Conservation (phyloP, 2,329 filamentous ascomycete genomes). For the Aureobasidium mangrovei region DNA sequence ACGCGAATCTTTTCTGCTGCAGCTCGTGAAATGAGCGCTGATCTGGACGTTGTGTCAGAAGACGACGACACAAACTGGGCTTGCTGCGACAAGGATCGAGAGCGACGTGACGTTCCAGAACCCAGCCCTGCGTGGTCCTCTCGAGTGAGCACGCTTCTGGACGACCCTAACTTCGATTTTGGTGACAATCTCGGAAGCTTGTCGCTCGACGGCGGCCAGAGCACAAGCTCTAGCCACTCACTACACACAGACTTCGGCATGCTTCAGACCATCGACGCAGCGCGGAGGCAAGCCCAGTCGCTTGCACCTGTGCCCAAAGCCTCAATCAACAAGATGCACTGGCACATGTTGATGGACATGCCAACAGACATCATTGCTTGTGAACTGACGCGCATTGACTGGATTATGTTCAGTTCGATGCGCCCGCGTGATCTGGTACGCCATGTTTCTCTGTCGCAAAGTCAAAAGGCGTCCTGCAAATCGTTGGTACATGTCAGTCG, state of each 20-base stretch:
- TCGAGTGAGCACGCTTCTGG: slow-evolving; percentile 26
- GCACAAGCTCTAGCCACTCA: neutral
- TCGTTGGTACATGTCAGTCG: slow-evolving; percentile 82
- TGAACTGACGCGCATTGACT: slow-evolving; percentile 91
- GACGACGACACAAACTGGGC: slow-evolving; percentile 94
- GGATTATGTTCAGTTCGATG: slow-evolving; percentile 96
- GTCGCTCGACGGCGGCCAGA: slow-evolving; percentile 17
- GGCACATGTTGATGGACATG: slow-evolving; percentile 82
- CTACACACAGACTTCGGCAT: slow-evolving; percentile 9
- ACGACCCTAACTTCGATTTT: slow-evolving; percentile 25
- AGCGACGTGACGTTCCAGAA: slow-evolving; percentile 25
- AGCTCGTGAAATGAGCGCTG: slow-evolving; percentile 73
- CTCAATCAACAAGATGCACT: slow-evolving; percentile 74
- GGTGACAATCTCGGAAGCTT: slow-evolving; percentile 24
- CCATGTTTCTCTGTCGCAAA: slow-evolving; percentile 61
- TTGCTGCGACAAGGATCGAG: slow-evolving; percentile 60
- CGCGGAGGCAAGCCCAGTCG: slow-evolving; percentile 65
- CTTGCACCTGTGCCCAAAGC: slow-evolving; percentile 62
- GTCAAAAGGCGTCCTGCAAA: slow-evolving; percentile 49
- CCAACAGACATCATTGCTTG: slow-evolving; percentile 77
- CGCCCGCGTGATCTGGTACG: slow-evolving; percentile 86
- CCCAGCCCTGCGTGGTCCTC: slow-evolving; percentile 19
- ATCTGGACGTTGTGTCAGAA: slow-evolving; percentile 65
- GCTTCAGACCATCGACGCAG: slow-evolving; percentile 51
- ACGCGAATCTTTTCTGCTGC: slow-evolving; percentile 78